phyloP scores from a whole-genome alignment of 2,329 filamentous ascomycete genomes.

The Trichoderma sp. region DNA sequence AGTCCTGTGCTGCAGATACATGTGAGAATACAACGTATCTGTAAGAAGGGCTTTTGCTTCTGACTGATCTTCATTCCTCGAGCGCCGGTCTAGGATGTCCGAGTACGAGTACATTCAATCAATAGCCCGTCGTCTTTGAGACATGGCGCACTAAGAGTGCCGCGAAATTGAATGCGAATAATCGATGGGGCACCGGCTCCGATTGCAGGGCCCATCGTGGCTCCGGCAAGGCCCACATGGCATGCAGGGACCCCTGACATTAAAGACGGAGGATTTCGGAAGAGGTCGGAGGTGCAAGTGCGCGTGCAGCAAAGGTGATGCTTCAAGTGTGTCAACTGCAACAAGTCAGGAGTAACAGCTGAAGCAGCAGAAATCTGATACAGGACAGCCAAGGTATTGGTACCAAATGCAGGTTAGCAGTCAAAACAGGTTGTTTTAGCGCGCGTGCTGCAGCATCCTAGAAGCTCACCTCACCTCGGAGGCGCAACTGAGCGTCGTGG shows the following conservation, averaged over 20 bases:
- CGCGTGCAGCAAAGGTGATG: conserved; percentile 7
- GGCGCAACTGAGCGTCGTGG: neutral
- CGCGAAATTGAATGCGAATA: conserved; percentile 6
- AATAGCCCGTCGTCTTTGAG: neutral
- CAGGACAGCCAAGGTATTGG: neutral
- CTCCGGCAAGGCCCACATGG: conserved; percentile 18
- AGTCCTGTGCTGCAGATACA: neutral
- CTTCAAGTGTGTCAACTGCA: conserved; percentile 16
- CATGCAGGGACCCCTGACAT: conserved; percentile 9
- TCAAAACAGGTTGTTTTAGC: neutral
- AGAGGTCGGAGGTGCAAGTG: conserved; percentile 4
- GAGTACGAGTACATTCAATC: neutral
- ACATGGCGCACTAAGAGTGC: conserved; percentile 1
- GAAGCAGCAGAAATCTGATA: neutral
- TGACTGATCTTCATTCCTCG: neutral
- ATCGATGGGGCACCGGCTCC: conserved; percentile 11
- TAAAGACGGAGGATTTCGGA: conserved; percentile 11
- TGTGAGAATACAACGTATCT: neutral
- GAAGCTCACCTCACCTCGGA: neutral
- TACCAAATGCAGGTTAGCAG: neutral
- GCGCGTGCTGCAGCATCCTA: neutral
- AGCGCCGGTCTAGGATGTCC: neutral
- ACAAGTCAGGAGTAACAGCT: conserved; percentile 7
- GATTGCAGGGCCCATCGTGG: conserved; percentile 12
- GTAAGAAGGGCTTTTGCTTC: neutral